Evolutionary conservation across 108 stramenopile genomes (phyloP).

Genomic region (Nitzschia palea): DNA sequence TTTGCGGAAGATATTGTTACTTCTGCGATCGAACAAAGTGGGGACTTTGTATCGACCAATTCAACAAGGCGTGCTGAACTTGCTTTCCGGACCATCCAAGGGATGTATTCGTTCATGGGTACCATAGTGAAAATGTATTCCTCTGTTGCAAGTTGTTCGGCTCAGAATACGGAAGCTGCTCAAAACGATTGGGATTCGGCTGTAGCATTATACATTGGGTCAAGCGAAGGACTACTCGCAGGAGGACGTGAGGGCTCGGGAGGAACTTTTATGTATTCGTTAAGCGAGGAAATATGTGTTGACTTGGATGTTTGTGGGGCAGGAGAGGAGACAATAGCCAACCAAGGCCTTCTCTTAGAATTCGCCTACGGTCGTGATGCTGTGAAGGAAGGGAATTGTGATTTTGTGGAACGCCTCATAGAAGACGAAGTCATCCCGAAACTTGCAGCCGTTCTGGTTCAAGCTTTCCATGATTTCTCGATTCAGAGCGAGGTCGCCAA

Average conservation of each 20-base stretch:
- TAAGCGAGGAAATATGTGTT: slow-evolving; percentile 71
- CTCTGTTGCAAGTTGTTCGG: slow-evolving; percentile 34
- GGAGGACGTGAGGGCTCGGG: slow-evolving; percentile 37
- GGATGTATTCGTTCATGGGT: slow-evolving; percentile 52
- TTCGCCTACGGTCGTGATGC: slow-evolving; percentile 49
- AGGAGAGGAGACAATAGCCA: slow-evolving; percentile 48
- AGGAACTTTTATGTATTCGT: slow-evolving; percentile 58
- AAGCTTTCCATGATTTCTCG: slow-evolving; percentile 29
- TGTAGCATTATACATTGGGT: slow-evolving; percentile 68
- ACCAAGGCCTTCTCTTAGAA: slow-evolving; percentile 42
- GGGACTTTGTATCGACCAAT: slow-evolving; percentile 25
- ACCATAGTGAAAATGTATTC: slow-evolving; percentile 40
- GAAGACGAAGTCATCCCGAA: slow-evolving; percentile 36
- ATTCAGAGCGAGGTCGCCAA: slow-evolving; percentile 9
- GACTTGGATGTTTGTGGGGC: slow-evolving; percentile 56
- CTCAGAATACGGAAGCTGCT: slow-evolving; percentile 16
- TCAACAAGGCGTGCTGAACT: slow-evolving; percentile 41
- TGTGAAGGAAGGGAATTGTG: slow-evolving; percentile 41
- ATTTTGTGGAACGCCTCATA: slow-evolving; percentile 22
- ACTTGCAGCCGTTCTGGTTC: slow-evolving; percentile 52
- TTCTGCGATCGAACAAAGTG: slow-evolving; percentile 29
- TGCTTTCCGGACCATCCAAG: slow-evolving; percentile 49
- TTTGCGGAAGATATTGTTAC: slow-evolving; percentile 36
- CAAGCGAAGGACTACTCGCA: slow-evolving; percentile 52
- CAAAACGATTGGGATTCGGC: slow-evolving; percentile 51